These are phyloP conservation scores for Candida arabinofermentans DNA, from an alignment of 805 yeast genomes.

Conservation along the genomic window DNA sequence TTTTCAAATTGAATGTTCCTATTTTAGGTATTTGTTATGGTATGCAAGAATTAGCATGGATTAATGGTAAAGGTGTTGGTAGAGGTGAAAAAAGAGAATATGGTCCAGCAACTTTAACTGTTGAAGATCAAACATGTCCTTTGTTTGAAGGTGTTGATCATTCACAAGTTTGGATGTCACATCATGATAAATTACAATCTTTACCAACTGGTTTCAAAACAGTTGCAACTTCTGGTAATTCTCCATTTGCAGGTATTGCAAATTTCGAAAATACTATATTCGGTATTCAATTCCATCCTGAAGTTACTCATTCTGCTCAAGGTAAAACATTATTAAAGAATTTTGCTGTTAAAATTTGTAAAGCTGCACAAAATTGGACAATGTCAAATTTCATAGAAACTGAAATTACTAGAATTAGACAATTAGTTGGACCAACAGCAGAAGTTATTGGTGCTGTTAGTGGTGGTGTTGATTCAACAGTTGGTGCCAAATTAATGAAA, in stretches of 20 bases:
- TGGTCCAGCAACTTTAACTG: conserved; percentile 93
- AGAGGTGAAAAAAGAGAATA: conserved; percentile 98
- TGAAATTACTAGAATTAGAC: conserved; percentile 88
- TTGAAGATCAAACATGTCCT: conserved; percentile 61
- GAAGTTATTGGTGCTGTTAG: conserved; percentile 99
- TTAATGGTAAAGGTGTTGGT: conserved; percentile 88
- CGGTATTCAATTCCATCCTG: conserved; percentile 99
- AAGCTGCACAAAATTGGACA: conserved; percentile 88
- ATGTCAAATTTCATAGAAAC: conserved; percentile 98
- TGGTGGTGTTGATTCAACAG: conserved; percentile 99
- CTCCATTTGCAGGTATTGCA: conserved; percentile 92
- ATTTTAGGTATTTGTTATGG: conserved; percentile 98
- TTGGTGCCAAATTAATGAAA: conserved; percentile 96
- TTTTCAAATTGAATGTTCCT: conserved; percentile 89
- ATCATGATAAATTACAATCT: conserved; percentile 91
- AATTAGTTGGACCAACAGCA: conserved; percentile 92
- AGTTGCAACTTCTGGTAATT: conserved; percentile 89
- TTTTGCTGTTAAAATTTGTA: conserved; percentile 89
- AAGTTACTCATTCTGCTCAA: conserved; percentile 91
- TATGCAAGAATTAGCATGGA: conserved; percentile 99
- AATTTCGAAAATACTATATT: conserved; percentile 68
- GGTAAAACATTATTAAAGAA: conserved; percentile 86
- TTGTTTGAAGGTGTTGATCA: conserved; percentile 87
- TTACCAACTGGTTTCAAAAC: conserved; percentile 86
- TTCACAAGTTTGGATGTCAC: conserved; percentile 99